Evolutionary conservation across 176 grass and related monocot genomes (phyloP).

Genomic region (Ensete ventricosum): DNA sequence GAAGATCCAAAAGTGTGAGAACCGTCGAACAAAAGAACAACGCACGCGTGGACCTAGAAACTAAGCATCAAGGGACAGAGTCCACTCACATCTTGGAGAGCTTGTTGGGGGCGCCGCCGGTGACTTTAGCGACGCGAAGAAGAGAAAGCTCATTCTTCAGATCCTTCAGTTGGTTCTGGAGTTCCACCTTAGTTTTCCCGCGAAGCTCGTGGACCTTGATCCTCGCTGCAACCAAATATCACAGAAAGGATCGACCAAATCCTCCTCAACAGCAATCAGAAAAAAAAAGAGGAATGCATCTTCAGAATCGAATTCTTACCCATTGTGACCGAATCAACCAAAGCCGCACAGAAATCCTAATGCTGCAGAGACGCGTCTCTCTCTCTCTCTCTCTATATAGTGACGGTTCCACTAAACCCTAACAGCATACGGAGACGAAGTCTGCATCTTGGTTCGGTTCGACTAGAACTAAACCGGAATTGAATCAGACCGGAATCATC

Average conservation of each 20-base stretch:
- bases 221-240: neutral
- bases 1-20: neutral
- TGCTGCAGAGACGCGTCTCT: no score
- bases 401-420: neutral
- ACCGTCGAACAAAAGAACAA: no score
- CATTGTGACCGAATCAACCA: neutral
- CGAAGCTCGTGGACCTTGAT: constrained; percentile 4
- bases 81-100: neutral
- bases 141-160: neutral
- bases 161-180: neutral
- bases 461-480: no score
- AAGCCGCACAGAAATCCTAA: neutral
- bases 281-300: neutral
- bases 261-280: neutral
- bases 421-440: neutral
- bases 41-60: neutral
- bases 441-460: no score
- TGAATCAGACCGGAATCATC: no score
- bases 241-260: neutral
- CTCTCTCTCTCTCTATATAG: neutral
- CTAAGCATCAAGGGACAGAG: neutral
- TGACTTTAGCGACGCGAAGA: neutral
- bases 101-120: constrained; percentile 2
- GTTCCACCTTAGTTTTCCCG: neutral
- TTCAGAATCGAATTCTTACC: neutral